Percentiles rank a stretch among this genome's conserved stretches.
phyloP scores from a whole-genome alignment of 805 yeast species.

The Metschnikowia continentalis region DNA sequence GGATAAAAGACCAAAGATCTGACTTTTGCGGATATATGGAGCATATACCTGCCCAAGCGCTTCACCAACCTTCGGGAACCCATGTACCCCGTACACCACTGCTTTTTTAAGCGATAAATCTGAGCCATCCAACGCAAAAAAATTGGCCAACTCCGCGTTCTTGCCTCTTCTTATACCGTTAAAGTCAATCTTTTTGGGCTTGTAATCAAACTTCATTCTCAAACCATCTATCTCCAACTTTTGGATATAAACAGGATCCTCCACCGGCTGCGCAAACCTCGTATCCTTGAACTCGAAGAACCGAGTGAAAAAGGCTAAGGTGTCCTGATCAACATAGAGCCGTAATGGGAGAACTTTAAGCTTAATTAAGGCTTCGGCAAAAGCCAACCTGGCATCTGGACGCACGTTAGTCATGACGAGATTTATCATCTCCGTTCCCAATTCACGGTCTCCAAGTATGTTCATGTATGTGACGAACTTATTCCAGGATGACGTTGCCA shows the following conservation, averaged over 20 bases:
- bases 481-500: conserved; percentile 88
- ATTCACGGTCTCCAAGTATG: conserved; percentile 66
- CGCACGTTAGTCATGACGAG: conserved; percentile 53
- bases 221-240: conserved; percentile 59
- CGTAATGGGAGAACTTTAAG: conserved; percentile 67
- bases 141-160: conserved; percentile 79
- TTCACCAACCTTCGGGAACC: conserved; percentile 57
- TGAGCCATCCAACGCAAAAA: conserved; percentile 86
- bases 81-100: conserved; percentile 70
- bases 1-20: conserved; percentile 72
- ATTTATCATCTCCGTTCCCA: conserved; percentile 59
- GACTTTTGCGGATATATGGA: conserved; percentile 82
- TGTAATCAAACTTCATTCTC: conserved; percentile 74
- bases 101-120: conserved; percentile 59
- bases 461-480: conserved; percentile 69
- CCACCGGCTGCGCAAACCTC: conserved; percentile 60
- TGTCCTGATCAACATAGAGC: conserved; percentile 88
- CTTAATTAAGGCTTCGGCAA: conserved; percentile 59
- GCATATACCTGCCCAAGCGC: conserved; percentile 71
- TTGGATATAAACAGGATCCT: conserved; percentile 65
- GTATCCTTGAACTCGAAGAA: conserved; percentile 77
- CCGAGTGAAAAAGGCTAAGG: conserved; percentile 75
- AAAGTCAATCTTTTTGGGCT: conserved; percentile 85
- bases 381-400: conserved; percentile 61
- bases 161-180: conserved; percentile 83